phyloP scores from a whole-genome alignment of 2,329 filamentous ascomycete species.

The Didymella pinodella region DNA sequence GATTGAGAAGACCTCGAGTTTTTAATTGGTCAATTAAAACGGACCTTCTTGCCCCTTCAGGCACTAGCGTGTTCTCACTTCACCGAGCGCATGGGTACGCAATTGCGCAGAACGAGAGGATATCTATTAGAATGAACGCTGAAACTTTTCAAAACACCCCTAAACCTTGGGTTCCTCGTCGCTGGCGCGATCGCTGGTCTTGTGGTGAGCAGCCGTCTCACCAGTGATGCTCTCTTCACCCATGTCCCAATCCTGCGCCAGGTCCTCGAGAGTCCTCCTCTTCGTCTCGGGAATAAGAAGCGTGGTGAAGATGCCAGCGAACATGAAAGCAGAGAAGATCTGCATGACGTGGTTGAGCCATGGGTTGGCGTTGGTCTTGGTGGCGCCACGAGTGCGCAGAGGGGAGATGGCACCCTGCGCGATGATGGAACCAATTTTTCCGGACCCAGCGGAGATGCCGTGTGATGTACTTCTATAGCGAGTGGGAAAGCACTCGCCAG shows the following conservation, averaged over 20 bases:
- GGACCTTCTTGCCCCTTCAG: no score
- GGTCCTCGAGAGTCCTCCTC: constrained; percentile 75
- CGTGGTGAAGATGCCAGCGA: constrained; percentile 72
- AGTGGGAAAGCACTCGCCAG: constrained; percentile 60
- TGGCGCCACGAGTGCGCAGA: constrained; percentile 61
- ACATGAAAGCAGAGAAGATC: constrained; percentile 82
- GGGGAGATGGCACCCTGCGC: constrained; percentile 58
- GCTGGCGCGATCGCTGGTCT: constrained; percentile 32
- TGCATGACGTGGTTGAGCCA: constrained; percentile 79
- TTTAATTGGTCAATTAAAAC: no score
- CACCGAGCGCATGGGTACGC: no score
- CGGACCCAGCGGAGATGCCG: constrained; percentile 59
- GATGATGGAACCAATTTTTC: constrained; percentile 60
- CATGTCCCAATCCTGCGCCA: constrained; percentile 58
- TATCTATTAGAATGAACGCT: constrained; percentile 11
- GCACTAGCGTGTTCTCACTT: no score
- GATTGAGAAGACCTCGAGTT: no score
- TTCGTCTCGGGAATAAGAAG: constrained; percentile 80
- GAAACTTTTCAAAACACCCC: neutral
- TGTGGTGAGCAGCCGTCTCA: constrained; percentile 24
- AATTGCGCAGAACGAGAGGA: constrained; percentile 6
- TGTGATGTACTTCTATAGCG: constrained; percentile 43
- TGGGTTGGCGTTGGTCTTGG: constrained; percentile 57
- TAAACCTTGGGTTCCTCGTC: constrained; percentile 32
- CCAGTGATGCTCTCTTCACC: constrained; percentile 45